Base-by-base conservation (phyloP, 2,329 filamentous ascomycete species). In the Fusarium brachygibbosum region DNA sequence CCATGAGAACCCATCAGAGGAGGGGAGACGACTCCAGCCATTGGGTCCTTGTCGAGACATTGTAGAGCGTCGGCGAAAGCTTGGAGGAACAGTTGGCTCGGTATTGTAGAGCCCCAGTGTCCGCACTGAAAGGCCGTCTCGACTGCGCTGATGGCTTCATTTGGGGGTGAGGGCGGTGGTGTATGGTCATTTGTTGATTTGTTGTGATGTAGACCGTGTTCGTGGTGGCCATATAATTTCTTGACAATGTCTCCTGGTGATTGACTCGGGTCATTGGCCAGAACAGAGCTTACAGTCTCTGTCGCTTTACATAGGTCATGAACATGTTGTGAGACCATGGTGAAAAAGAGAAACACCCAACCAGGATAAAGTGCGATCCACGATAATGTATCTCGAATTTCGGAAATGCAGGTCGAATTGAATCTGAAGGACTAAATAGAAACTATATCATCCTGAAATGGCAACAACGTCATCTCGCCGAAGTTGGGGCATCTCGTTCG, bases 71-170 rank as follows among this genome's bases (percentile, higher is more conserved):
- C 90, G 57, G 90, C 86, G 68, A 90, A 93, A 14, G 91, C 84
- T 82, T 88, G 66, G 8, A 93, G 78, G 74, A 94, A 94, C 0
- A 94, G 79, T 17, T 89, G 84, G 66, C 89, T 91, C 0, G 91
- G 92, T 52, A 82, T 78, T 2, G 84, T 83, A 0, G 83, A 75
- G 0, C 90, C 91, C 87, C 91, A 94, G 53, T 86, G 88, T 3
- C 91, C 91, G 75, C 91, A 93, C 57, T 83, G 74, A 10, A 80
- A 79, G 2, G 89, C 89, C 44, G 80, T 83, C 38, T 86, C 78
- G 28, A 91, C 75, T 31, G 86, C 84, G 48, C 72, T 55, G 11
- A 21, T 6, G 1, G 69, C 66, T 17, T 51, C 48, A 4, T 29
- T 51, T 17, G 48, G 34, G 0, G 48, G 48, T 11, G 48, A 40